These are phyloP conservation scores for Hypomyces rosellus DNA, from an alignment of 2,329 filamentous ascomycete species.

Conservation along the genomic window DNA sequence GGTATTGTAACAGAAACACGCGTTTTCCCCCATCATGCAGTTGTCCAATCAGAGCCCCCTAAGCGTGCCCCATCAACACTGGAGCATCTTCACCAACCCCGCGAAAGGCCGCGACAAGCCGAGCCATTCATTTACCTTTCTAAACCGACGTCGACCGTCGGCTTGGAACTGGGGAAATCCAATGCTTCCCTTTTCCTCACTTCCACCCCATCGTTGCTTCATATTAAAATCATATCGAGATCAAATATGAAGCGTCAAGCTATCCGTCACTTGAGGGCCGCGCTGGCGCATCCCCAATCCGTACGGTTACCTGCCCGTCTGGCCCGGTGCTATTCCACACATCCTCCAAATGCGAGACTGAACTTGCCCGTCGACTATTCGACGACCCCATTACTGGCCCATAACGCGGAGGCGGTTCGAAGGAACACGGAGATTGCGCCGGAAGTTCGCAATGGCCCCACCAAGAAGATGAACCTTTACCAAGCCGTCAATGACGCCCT, in stretches of 20 bases:
- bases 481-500: conserved; percentile 90
- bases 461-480: conserved; percentile 87
- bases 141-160: conserved; percentile 15
- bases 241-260: conserved; percentile 28
- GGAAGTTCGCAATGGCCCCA: conserved; percentile 59
- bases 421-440: conserved; percentile 64
- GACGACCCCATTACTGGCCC: conserved; percentile 72
- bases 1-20: no score
- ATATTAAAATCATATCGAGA: neutral
- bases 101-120: conserved; percentile 33
- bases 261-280: conserved; percentile 25
- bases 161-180: conserved; percentile 6
- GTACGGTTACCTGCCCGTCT: conserved; percentile 15
- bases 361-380: conserved; percentile 87
- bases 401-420: conserved; percentile 67
- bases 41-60: no score
- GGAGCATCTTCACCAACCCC: conserved; percentile 16
- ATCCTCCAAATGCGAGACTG: conserved; percentile 57
- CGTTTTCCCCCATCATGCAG: no score
- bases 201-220: conserved; percentile 4
- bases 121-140: conserved; percentile 24
- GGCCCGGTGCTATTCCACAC: conserved; percentile 44
- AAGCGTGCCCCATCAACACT: no score
- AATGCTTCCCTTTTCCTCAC: conserved; percentile 9
- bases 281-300: conserved; percentile 17